phyloP scores from a whole-genome alignment of 257 asterid species.

The Ligustrum vulgare region DNA sequence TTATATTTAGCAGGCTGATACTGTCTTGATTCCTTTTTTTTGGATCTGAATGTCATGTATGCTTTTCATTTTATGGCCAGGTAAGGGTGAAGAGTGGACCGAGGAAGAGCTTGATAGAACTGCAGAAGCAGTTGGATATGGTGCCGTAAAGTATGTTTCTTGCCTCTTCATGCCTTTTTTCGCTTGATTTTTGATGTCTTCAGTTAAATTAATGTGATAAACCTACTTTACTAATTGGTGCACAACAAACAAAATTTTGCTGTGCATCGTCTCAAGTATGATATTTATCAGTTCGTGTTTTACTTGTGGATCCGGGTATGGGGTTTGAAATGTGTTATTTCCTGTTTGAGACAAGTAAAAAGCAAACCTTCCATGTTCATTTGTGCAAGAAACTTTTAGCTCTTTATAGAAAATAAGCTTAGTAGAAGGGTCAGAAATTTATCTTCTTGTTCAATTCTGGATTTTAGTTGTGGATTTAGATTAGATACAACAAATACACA shows the following conservation, averaged over 20 bases:
- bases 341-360: background rate
- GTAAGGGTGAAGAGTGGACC: slow-evolving; percentile 75
- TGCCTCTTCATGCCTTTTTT: slow-evolving; percentile 18
- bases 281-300: background rate
- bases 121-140: slow-evolving; percentile 98
- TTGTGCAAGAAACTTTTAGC: background rate
- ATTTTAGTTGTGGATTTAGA: background rate
- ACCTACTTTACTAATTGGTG: background rate
- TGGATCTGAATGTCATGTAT: background rate
- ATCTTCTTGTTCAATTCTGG: background rate
- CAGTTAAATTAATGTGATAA: background rate
- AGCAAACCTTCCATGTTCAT: background rate
- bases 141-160: slow-evolving; percentile 82
- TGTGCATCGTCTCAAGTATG: background rate
- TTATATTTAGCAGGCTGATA: background rate
- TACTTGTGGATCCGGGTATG: background rate
- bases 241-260: background rate
- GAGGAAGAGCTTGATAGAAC: slow-evolving; percentile 84
- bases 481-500: background rate
- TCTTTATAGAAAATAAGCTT: background rate
- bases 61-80: slow-evolving; percentile 41
- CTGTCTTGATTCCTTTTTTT: background rate
- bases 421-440: background rate
- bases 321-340: background rate
- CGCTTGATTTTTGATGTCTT: slow-evolving; percentile 10